These are phyloP conservation scores for Posidonia oceanica DNA, from an alignment of 116 monocot species.

Conservation along the genomic window DNA sequence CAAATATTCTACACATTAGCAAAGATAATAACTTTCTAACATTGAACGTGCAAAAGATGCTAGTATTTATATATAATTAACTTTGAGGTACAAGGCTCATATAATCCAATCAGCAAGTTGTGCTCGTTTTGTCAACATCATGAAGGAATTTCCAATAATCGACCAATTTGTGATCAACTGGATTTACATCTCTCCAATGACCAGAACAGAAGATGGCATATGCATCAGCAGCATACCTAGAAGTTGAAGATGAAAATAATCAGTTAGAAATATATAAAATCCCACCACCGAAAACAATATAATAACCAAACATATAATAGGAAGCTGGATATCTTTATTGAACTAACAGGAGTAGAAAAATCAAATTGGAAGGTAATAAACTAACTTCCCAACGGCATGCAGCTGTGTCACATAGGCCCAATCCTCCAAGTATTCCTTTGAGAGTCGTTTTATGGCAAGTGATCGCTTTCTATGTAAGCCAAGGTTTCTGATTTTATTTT, in stretches of 20 bases:
- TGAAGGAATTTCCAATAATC: conserved; percentile 31
- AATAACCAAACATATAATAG: not conserved
- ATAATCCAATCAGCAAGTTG: too few relatives aligned
- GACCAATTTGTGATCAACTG: conserved; percentile 39
- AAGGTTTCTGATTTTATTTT: conserved; percentile 22
- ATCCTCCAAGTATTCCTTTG: conserved; percentile 32
- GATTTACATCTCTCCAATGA: conserved; percentile 34
- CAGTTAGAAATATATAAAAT: not conserved
- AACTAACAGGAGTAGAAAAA: not conserved
- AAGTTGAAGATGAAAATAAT: conserved; percentile 1
- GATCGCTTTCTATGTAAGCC: conserved; percentile 45
- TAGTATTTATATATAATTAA: too few relatives aligned
- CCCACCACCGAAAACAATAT: not conserved
- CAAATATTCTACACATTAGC: too few relatives aligned
- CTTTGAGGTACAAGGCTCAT: too few relatives aligned
- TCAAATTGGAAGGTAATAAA: not conserved
- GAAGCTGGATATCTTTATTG: not conserved
- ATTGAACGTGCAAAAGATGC: too few relatives aligned
- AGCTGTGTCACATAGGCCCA: conserved; percentile 70
- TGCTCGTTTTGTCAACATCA: not conserved
- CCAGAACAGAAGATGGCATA: conserved; percentile 76
- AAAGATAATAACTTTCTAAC: too few relatives aligned
- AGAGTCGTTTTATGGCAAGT: conserved; percentile 35
- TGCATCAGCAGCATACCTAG: conserved; percentile 83
- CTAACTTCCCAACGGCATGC: conserved; percentile 65